Conservation (phyloP, 2,329 filamentous ascomycete species). For the Fusarium oxysporum region DNA sequence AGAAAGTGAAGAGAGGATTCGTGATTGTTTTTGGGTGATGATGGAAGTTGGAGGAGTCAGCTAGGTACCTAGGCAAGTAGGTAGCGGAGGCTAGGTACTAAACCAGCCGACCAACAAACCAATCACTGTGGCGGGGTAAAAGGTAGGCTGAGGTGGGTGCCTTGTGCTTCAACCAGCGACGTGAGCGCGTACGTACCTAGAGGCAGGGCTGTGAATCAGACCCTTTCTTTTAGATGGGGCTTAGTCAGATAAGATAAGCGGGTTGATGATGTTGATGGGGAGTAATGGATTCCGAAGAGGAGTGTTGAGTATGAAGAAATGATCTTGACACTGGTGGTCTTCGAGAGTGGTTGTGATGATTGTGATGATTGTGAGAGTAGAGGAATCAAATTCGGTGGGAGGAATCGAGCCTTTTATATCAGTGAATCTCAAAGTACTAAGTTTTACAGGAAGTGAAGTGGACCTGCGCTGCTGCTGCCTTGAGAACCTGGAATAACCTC, state of each 20-base stretch:
- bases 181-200: constrained; percentile 16
- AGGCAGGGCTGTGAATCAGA: constrained; percentile 32
- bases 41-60: constrained; percentile 42
- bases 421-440: neutral
- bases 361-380: neutral
- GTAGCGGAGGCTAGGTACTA: constrained; percentile 7
- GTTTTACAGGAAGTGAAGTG: constrained; percentile 17
- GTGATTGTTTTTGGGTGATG: constrained; percentile 30
- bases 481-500: constrained; percentile 13
- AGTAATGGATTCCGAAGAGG: neutral
- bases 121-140: constrained; percentile 40
- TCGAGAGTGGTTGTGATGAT: neutral
- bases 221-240: constrained; percentile 17
- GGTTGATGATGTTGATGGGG: neutral
- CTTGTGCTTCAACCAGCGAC: constrained; percentile 21
- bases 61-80: constrained; percentile 15
- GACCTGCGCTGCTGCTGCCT: constrained; percentile 33
- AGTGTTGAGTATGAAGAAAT: neutral
- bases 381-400: neutral
- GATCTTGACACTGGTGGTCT: neutral
- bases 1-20: constrained; percentile 4
- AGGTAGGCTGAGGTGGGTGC: constrained; percentile 35
- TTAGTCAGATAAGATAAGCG: constrained; percentile 7
- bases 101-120: constrained; percentile 28
- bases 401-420: constrained; percentile 10